Evolutionary conservation across 768 basidiomycete genomes (phyloP), one percentile per base, ranked within the genome.

Genomic region (Panaeolus cyanescens): DNA sequence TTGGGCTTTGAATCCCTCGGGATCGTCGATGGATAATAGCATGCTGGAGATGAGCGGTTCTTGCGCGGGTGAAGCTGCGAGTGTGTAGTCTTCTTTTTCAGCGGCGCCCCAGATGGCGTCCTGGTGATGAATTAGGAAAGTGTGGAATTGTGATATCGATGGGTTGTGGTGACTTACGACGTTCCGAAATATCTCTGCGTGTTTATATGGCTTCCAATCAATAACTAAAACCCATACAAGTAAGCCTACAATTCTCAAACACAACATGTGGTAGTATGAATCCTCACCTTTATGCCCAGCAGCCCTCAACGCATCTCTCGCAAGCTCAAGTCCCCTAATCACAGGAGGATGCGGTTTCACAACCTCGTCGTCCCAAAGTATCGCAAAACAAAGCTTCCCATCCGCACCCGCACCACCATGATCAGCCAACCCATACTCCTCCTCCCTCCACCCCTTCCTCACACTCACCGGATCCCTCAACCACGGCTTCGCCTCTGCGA

Each of bases 311-410:
- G 90, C 88, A 4, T 75, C 69, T 70, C 86, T 85, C 1, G 81
- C 77, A 39, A 75, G 74, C 65, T 86, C 78, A 40, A 94, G 69
- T 0, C 84, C 91, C 34, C 92, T 76, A 6, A 67, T 68, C 19
- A 92, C 73, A 0, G 92, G 91, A 1, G 91, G 89, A 64, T 87
- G 82, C 0, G 91, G 90, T 25, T 74, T 67, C 12, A 84, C 71
- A n/a, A 79, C 56, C 1, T 83, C 86, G 64, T 92, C 86, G 64
- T 91, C 80, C 85, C 86, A 88, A 73, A 90, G 75, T 57, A 93
- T 80, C 0, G 74, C 85, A 65, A 87, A 84, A 65, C 87, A 85
- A 5, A 86, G 69, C 28, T 72, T 65, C 39, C 77, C 77, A n/a
- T 83, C 85, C 8, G 73, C 70, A 9, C 1, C 85, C 8, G 73